phyloP scores from a whole-genome alignment of 306 rosid genomes.

The Rosa chinensis region DNA sequence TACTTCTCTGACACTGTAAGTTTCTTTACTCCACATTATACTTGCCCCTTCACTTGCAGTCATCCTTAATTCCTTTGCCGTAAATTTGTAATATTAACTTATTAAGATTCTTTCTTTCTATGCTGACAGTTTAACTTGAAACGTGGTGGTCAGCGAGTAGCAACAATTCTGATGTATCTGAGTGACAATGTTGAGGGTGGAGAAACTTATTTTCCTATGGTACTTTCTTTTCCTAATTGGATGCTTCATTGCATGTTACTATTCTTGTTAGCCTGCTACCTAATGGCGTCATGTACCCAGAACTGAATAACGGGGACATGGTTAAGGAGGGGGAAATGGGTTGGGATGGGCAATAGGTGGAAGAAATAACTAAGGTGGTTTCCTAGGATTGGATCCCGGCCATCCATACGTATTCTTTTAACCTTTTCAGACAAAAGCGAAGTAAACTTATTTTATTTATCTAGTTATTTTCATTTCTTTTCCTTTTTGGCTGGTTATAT shows the following conservation, averaged over 20 bases:
- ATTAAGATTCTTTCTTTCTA: not conserved
- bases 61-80: constrained; percentile 20
- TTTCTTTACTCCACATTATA: constrained; percentile 12
- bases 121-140: constrained; percentile 80
- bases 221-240: constrained; percentile 36
- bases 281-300: not conserved
- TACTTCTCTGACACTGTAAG: constrained; percentile 95
- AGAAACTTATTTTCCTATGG: constrained; percentile 93
- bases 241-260: constrained; percentile 13
- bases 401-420: not conserved
- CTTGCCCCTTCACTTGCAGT: constrained; percentile 11
- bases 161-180: constrained; percentile 90
- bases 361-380: not conserved
- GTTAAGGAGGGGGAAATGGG: not conserved
- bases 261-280: not conserved
- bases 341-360: not conserved
- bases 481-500: not conserved
- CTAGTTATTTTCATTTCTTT: not conserved
- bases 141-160: constrained; percentile 98
- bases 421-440: not conserved
- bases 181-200: constrained; percentile 95
- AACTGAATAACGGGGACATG: not conserved
- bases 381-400: not conserved
- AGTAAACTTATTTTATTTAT: not conserved
- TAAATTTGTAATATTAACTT: constrained; percentile 1